Percentiles rank a stretch among this genome's conserved stretches.
Evolutionary conservation across 768 basidiomycete species (phyloP).

Genomic region (Coprinopsis sp.): DNA sequence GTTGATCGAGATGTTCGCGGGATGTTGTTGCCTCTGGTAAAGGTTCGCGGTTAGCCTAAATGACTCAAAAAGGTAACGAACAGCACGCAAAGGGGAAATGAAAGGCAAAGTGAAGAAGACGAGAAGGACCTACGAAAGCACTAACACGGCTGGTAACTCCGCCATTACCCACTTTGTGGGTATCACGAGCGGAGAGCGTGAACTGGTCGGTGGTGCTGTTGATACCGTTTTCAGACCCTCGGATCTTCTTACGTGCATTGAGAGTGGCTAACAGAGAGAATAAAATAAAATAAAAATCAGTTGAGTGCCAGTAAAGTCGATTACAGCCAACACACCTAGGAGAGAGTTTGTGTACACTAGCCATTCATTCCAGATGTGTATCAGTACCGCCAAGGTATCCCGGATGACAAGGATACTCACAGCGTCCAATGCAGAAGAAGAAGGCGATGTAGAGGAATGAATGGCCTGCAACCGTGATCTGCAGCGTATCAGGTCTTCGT

Average conservation of each 20-base stretch:
- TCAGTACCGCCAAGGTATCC: not conserved
- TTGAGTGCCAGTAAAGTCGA: too few species aligned
- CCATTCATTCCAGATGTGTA: conserved; percentile 3
- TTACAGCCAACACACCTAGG: too few species aligned
- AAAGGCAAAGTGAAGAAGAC: not conserved
- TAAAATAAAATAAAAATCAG: too few species aligned
- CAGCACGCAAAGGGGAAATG: not conserved
- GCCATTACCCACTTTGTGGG: conserved; percentile 20
- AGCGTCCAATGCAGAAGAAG: conserved; percentile 54
- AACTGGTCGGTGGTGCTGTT: conserved; percentile 38
- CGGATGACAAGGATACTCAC: conserved; percentile 32
- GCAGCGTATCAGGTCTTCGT: conserved; percentile 1
- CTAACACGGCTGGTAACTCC: not conserved
- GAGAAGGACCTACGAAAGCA: not conserved
- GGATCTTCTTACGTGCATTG: conserved; percentile 49
- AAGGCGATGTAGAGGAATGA: conserved; percentile 57
- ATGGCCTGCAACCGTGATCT: conserved; percentile 44
- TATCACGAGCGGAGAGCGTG: conserved; percentile 35
- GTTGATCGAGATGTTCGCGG: conserved; percentile 49
- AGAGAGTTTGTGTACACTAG: conserved; percentile 58
- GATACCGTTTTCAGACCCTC: conserved; percentile 32
- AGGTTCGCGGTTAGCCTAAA: not conserved
- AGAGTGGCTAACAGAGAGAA: too few species aligned
- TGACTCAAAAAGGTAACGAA: not conserved
- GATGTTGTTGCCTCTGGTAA: conserved; percentile 23